Conservation (phyloP, 345 rosid species). For the Hibiscus syriacus region DNA sequence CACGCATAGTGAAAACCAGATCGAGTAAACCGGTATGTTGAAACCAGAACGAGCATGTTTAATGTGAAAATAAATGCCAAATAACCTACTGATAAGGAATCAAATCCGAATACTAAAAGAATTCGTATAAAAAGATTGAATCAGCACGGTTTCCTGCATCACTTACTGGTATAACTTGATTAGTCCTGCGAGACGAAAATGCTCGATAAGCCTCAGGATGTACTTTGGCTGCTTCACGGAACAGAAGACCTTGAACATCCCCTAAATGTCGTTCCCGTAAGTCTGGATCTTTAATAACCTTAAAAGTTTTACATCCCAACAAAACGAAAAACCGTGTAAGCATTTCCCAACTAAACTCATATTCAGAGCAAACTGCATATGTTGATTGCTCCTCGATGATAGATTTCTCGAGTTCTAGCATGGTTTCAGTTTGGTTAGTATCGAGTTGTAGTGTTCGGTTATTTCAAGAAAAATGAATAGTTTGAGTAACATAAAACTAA, state of each 20-base stretch:
- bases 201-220: slow-evolving; percentile 52
- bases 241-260: slow-evolving; percentile 67
- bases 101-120: neutral
- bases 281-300: slow-evolving; percentile 62
- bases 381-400: neutral
- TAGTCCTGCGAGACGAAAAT: slow-evolving; percentile 37
- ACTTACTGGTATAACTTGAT: slow-evolving; percentile 71
- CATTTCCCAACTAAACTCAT: neutral
- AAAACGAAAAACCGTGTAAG: neutral
- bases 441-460: neutral
- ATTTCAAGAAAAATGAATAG: neutral
- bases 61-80: neutral
- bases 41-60: neutral
- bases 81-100: neutral
- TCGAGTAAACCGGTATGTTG: too few species aligned
- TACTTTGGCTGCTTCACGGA: slow-evolving; percentile 46
- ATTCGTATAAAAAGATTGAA: neutral
- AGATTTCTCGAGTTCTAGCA: neutral
- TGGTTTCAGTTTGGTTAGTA: neutral
- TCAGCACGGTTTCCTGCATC: neutral
- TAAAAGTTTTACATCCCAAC: slow-evolving; percentile 4
- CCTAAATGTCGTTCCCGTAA: slow-evolving; percentile 77
- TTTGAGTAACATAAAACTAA: neutral
- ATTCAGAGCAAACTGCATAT: too few species aligned
- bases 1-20: too few species aligned